A percentile compares a stretch with the other conserved stretches of the same genome.
Evolutionary conservation across 306 rosid genomes (phyloP).

Genomic region (Sicyos edulis): DNA sequence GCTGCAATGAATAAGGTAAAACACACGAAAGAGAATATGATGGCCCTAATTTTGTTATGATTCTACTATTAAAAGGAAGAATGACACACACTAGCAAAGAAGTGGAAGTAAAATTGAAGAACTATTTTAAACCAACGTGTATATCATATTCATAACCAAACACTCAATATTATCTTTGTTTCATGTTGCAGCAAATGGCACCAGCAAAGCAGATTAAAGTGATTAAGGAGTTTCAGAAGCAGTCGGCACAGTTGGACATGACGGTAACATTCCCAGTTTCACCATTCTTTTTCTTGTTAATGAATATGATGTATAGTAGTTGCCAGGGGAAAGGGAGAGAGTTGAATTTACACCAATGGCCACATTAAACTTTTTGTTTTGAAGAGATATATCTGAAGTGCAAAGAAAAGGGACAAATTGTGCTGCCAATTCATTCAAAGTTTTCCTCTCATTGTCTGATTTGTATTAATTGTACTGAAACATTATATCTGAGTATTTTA

Average conservation of each 20-base stretch:
- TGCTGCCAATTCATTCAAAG: background rate
- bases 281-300: background rate
- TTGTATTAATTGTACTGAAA: background rate
- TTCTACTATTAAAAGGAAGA: background rate
- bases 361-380: background rate
- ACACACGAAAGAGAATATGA: conserved; percentile 14
- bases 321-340: background rate
- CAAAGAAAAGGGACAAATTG: background rate
- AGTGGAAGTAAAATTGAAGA: background rate
- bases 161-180: conserved; percentile 16
- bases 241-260: conserved; percentile 94
- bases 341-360: background rate
- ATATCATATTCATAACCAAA: background rate
- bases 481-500: background rate
- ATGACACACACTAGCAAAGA: background rate
- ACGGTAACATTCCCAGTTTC: conserved; percentile 49
- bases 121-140: background rate
- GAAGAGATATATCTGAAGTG: background rate
- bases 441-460: background rate
- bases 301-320: too few relatives aligned
- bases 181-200: conserved; percentile 78
- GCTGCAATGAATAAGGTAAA: conserved; percentile 88
- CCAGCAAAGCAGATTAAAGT: conserved; percentile 93
- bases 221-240: conserved; percentile 79
- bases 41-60: conserved; percentile 2